Evolutionary conservation across 169 alveolate species (phyloP).

Genomic region (Cryptosporidium xiaoi): DNA sequence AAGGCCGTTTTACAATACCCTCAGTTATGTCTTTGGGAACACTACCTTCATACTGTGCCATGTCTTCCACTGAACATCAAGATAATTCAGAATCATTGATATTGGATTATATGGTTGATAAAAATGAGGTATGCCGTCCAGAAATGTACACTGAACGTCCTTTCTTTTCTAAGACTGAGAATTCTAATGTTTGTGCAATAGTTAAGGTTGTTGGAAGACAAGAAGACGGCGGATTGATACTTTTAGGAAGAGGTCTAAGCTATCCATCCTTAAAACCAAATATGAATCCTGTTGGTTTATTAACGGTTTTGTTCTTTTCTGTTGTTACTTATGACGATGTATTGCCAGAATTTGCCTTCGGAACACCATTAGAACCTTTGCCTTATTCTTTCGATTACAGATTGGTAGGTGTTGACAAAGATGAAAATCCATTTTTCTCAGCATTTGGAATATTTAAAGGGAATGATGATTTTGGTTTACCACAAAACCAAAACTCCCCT

Average conservation of each 20-base stretch:
- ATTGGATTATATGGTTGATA: slow-evolving; percentile 69
- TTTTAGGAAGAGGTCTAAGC: slow-evolving; percentile 71
- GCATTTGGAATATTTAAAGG: slow-evolving; percentile 24
- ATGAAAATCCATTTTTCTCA: slow-evolving; percentile 28
- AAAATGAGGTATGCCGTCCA: slow-evolving; percentile 59
- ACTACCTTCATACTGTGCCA: slow-evolving; percentile 43
- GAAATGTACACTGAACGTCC: slow-evolving; percentile 44
- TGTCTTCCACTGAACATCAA: slow-evolving; percentile 50
- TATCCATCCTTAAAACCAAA: slow-evolving; percentile 57
- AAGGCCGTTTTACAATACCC: slow-evolving; percentile 47
- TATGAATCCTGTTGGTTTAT: slow-evolving; percentile 40
- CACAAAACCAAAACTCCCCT: too few species aligned
- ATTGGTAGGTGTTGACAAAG: slow-evolving; percentile 53
- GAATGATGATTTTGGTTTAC: too few species aligned
- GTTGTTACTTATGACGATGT: slow-evolving; percentile 61
- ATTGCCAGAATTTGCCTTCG: slow-evolving; percentile 37
- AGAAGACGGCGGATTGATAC: slow-evolving; percentile 66
- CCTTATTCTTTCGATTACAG: slow-evolving; percentile 66
- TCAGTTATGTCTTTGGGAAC: slow-evolving; percentile 32
- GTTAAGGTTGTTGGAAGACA: slow-evolving; percentile 61
- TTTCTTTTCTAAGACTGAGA: slow-evolving; percentile 52
- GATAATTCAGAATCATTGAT: slow-evolving; percentile 60
- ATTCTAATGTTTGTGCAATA: slow-evolving; percentile 67
- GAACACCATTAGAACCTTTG: slow-evolving; percentile 56
- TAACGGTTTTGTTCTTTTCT: slow-evolving; percentile 63